Conservation (phyloP, 176 grass and related monocot species). For the Stipa capillata region DNA sequence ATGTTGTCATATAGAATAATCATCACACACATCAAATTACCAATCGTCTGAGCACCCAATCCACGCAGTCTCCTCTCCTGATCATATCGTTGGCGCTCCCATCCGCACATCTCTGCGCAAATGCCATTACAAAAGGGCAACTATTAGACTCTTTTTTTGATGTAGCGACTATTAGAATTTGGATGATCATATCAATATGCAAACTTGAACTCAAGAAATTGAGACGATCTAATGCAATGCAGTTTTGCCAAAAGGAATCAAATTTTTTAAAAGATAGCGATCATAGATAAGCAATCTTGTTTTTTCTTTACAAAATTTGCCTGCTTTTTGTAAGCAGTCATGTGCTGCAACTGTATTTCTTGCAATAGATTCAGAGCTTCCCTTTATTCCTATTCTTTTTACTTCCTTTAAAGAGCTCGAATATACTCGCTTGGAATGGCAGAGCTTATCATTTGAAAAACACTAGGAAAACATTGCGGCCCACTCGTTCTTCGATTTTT, state of each 20-base stretch:
- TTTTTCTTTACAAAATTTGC: too few relatives aligned
- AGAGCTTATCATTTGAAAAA: conserved; percentile 1
- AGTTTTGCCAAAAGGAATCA: not conserved
- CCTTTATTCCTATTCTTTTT: not conserved
- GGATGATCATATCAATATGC: not conserved
- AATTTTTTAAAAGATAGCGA: not conserved
- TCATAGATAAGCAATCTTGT: too few relatives aligned
- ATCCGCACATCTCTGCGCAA: conserved; percentile 74
- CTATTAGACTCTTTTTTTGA: conserved; percentile 5
- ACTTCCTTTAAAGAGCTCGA: not conserved
- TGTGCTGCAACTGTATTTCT: conserved; percentile 26
- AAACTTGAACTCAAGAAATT: not conserved
- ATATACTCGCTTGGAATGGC: not conserved
- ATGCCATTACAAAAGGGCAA: not conserved
- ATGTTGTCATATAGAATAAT: not conserved
- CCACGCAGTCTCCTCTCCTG: conserved; percentile 44
- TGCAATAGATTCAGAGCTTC: too few relatives aligned
- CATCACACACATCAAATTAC: conserved; percentile 28
- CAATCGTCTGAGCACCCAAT: conserved; percentile 36
- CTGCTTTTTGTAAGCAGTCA: conserved; percentile 11
- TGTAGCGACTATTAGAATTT: too few relatives aligned
- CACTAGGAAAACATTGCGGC: not conserved
- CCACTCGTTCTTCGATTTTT: too few relatives aligned
- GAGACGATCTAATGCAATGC: too few relatives aligned
- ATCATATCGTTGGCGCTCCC: conserved; percentile 58